Conservation (phyloP, 768 basidiomycete genomes). For the Zangia roseola region DNA sequence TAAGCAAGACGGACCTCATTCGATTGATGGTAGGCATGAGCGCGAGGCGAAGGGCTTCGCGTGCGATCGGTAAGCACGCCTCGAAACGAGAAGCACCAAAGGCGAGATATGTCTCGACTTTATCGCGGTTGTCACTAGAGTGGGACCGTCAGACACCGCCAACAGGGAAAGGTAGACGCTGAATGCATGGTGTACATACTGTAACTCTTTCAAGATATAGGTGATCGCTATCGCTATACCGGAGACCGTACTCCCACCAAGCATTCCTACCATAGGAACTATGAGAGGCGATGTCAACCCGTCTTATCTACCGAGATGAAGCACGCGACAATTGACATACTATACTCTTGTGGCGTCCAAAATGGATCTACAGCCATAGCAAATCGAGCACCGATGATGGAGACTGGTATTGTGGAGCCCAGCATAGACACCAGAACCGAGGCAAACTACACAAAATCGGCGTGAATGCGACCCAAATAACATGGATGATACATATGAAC, state of each 20-base stretch:
- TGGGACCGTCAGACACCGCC: background rate
- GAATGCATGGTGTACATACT: constrained; percentile 42
- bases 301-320: background rate
- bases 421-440: constrained; percentile 67
- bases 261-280: constrained; percentile 88
- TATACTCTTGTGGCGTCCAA: constrained; percentile 82
- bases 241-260: constrained; percentile 77
- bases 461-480: constrained; percentile 8
- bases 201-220: constrained; percentile 70
- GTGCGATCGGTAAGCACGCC: constrained; percentile 76
- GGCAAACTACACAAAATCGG: constrained; percentile 44
- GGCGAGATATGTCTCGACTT: constrained; percentile 81
- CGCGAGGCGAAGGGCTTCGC: constrained; percentile 76
- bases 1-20: constrained; percentile 60
- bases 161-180: background rate
- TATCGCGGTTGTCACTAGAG: constrained; percentile 75
- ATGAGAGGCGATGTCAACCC: constrained; percentile 1
- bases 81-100: constrained; percentile 84
- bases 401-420: constrained; percentile 75
- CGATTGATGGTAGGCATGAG: constrained; percentile 80
- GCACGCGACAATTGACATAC: constrained; percentile 39
- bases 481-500: background rate
- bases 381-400: constrained; percentile 70
- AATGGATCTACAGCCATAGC: constrained; percentile 78
- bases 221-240: constrained; percentile 69